Percentiles rank a stretch among this genome's conserved stretches.
These are phyloP conservation scores for Coccomyxa subellipsoidea DNA, from an alignment of 163 green algal genomes.

Conservation along the genomic window DNA sequence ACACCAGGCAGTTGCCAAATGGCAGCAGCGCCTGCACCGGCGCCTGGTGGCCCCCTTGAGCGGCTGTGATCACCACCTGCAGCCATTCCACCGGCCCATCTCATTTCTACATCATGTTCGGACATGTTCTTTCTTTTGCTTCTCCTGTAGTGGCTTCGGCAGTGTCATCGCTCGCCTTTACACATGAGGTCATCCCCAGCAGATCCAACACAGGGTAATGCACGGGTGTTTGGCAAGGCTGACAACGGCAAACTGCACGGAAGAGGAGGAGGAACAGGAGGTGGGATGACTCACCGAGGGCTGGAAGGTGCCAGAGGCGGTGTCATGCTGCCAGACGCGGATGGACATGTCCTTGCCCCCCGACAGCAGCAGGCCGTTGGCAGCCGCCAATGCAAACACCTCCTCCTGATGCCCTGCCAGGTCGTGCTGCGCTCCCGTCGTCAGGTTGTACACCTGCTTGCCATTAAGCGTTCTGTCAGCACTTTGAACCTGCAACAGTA, in stretches of 20 bases:
- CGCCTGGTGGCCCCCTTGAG: conserved; percentile 42
- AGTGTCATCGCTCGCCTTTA: too few species aligned
- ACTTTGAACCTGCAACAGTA: too few species aligned
- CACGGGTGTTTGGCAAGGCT: too few species aligned
- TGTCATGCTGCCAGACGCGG: conserved; percentile 56
- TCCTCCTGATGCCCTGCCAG: conserved; percentile 33
- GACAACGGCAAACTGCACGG: background rate
- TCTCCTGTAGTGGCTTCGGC: too few species aligned
- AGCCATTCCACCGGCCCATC: background rate
- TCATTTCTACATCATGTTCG: too few species aligned
- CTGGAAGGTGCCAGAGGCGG: conserved; percentile 38
- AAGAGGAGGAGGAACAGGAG: background rate
- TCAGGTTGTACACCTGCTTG: conserved; percentile 7
- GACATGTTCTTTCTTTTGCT: too few species aligned
- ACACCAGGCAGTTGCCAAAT: conserved; percentile 50
- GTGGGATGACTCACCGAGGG: conserved; percentile 23
- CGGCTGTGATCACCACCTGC: conserved; percentile 43
- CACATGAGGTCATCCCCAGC: too few species aligned
- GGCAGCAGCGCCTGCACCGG: conserved; percentile 40
- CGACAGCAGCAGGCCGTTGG: conserved; percentile 49
- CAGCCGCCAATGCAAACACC: conserved; percentile 49
- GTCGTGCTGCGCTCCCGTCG: conserved; percentile 2
- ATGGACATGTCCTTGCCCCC: conserved; percentile 63
- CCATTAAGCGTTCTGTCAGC: background rate
- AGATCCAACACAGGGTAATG: too few species aligned